These are phyloP conservation scores for Salix arbutifolia DNA, from an alignment of 345 rosid genomes.

Conservation along the genomic window DNA sequence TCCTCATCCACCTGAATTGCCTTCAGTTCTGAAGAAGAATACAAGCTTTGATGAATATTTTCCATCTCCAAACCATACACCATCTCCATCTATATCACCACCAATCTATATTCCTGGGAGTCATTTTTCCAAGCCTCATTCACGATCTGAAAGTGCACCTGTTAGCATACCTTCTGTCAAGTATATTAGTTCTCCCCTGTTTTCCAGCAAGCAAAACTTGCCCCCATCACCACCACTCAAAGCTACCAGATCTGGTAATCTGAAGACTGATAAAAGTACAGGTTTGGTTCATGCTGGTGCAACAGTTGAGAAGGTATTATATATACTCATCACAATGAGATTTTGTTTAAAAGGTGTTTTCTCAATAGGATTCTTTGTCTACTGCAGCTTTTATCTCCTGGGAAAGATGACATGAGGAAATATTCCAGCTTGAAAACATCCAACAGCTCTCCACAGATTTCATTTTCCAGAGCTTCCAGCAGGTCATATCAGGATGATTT, in stretches of 20 bases:
- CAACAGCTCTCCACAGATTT: conserved; percentile 47
- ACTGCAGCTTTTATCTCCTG: conserved; percentile 40
- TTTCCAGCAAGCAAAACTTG: conserved; percentile 41
- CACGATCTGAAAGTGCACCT: conserved; percentile 86
- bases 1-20: conserved; percentile 58
- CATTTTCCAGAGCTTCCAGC: conserved; percentile 74
- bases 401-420: conserved; percentile 53
- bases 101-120: conserved; percentile 50
- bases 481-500: conserved; percentile 70
- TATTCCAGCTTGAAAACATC: conserved; percentile 46
- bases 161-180: conserved; percentile 48
- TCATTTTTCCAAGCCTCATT: conserved; percentile 37
- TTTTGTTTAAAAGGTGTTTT: background rate
- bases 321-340: background rate
- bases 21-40: conserved; percentile 42
- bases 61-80: conserved; percentile 61
- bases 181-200: conserved; percentile 38
- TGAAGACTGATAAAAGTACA: conserved; percentile 36
- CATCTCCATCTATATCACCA: conserved; percentile 66
- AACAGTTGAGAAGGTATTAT: conserved; percentile 62
- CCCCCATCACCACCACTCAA: conserved; percentile 61
- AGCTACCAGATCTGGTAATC: conserved; percentile 37
- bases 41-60: conserved; percentile 46
- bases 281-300: conserved; percentile 39
- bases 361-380: conserved; percentile 12